These are phyloP conservation scores for Trichoderma orchidacearum DNA, from an alignment of 495 filamentous ascomycete genomes.

Conservation along the genomic window DNA sequence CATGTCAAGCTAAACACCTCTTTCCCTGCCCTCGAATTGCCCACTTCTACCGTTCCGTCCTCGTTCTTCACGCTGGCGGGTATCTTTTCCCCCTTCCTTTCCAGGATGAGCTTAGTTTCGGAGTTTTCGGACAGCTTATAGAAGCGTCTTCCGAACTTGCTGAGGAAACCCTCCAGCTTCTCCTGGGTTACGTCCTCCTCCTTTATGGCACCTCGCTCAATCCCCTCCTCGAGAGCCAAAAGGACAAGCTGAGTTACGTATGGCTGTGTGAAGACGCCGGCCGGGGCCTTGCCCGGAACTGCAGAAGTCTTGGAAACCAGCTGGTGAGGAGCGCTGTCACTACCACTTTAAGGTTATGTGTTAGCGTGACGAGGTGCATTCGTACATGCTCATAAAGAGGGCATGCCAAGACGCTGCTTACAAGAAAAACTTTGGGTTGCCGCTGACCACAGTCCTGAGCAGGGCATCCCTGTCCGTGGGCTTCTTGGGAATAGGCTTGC, in stretches of 20 bases:
- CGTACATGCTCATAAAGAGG: neutral
- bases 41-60: conserved; percentile 46
- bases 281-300: conserved; percentile 39
- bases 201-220: conserved; percentile 49
- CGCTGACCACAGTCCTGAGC: conserved; percentile 49
- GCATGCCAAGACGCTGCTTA: conserved; percentile 13
- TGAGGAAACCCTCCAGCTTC: conserved; percentile 60
- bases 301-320: conserved; percentile 53
- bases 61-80: conserved; percentile 32
- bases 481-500: conserved; percentile 70
- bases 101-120: conserved; percentile 44
- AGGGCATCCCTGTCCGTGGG: conserved; percentile 66
- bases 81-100: conserved; percentile 46
- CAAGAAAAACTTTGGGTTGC: conserved; percentile 75
- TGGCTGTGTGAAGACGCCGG: conserved; percentile 87
- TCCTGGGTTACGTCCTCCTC: conserved; percentile 58
- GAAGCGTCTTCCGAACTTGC: conserved; percentile 59
- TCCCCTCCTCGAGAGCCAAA: conserved; percentile 56
- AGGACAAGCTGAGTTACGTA: conserved; percentile 65
- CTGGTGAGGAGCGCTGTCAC: conserved; percentile 67
- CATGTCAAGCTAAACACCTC: conserved; percentile 13
- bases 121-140: conserved; percentile 37
- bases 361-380: too few species aligned
- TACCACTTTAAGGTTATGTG: conserved; percentile 16
- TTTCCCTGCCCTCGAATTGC: conserved; percentile 40